phyloP scores from a whole-genome alignment of 495 filamentous ascomycete genomes.

The Xylaria telfairii region DNA sequence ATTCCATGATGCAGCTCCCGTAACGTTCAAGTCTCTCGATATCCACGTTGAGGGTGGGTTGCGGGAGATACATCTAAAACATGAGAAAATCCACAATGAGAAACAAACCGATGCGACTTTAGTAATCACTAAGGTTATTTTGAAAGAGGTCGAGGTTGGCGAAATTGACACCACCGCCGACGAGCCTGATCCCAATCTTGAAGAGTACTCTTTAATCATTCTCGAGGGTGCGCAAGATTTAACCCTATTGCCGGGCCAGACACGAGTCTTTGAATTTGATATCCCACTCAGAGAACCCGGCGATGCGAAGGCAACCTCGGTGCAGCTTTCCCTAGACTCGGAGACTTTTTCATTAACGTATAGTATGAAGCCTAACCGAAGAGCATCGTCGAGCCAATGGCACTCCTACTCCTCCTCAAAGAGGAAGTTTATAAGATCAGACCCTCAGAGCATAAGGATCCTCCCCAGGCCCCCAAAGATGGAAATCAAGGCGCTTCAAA shows the following conservation, averaged over 20 bases:
- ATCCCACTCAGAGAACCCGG: constrained; percentile 82
- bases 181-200: constrained; percentile 27
- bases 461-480: constrained; percentile 93
- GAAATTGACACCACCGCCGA: constrained; percentile 29
- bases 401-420: constrained; percentile 57
- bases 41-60: constrained; percentile 74
- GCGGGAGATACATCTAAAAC: constrained; percentile 58
- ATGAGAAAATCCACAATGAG: constrained; percentile 32
- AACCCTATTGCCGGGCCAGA: constrained; percentile 69
- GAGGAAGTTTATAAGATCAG: constrained; percentile 54
- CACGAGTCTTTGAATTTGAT: constrained; percentile 72
- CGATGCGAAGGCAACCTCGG: constrained; percentile 68
- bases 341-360: constrained; percentile 73
- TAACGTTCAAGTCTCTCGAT: constrained; percentile 68
- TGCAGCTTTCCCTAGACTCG: constrained; percentile 66
- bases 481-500: constrained; percentile 66
- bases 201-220: constrained; percentile 17
- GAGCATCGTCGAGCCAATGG: constrained; percentile 55
- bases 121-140: constrained; percentile 35
- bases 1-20: constrained; percentile 63
- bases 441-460: constrained; percentile 65
- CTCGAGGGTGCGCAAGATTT: constrained; percentile 60
- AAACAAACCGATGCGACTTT: constrained; percentile 20
- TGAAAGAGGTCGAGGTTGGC: constrained; percentile 32
- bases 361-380: constrained; percentile 59